Evolutionary conservation across 2,329 filamentous ascomycete species (phyloP).

Genomic region (Fusarium albidum): DNA sequence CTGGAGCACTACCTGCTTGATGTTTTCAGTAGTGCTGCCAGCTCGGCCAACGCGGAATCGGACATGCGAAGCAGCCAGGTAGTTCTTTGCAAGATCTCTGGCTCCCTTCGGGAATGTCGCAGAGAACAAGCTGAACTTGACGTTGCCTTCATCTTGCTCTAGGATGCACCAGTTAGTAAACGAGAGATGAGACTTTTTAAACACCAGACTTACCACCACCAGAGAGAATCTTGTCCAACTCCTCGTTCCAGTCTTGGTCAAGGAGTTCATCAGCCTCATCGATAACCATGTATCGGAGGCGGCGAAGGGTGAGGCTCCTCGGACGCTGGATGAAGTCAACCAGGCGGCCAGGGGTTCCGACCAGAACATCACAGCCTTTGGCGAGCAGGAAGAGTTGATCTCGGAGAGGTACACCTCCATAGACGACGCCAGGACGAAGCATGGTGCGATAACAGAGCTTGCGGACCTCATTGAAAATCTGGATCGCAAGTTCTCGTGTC

Average conservation of each 20-base stretch:
- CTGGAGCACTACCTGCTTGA: constrained; percentile 78
- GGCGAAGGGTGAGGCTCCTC: constrained; percentile 72
- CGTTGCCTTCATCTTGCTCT: constrained; percentile 77
- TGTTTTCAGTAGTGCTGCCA: constrained; percentile 83
- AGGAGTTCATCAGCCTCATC: constrained; percentile 98
- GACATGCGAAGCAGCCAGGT: constrained; percentile 77
- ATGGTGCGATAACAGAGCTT: constrained; percentile 94
- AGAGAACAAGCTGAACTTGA: constrained; percentile 85
- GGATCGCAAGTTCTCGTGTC: constrained; percentile 88
- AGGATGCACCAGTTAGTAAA: constrained; percentile 43
- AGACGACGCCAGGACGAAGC: constrained; percentile 89
- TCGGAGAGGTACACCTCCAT: constrained; percentile 79
- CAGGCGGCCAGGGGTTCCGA: constrained; percentile 88
- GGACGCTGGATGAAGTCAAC: constrained; percentile 82
- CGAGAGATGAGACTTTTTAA: constrained; percentile 4
- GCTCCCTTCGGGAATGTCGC: constrained; percentile 89
- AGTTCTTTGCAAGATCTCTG: constrained; percentile 78
- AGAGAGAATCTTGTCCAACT: constrained; percentile 78
- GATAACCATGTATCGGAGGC: constrained; percentile 83
- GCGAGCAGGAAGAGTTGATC: constrained; percentile 77
- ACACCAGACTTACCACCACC: constrained; percentile 74
- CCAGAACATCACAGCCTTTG: constrained; percentile 87
- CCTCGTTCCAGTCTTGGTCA: constrained; percentile 77
- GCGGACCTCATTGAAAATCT: constrained; percentile 94
- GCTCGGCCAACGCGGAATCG: constrained; percentile 88